A percentile compares a stretch with the other conserved stretches of the same genome.
Conservation (phyloP, 768 basidiomycete genomes). For the Dictyophora rubrovolvata region DNA sequence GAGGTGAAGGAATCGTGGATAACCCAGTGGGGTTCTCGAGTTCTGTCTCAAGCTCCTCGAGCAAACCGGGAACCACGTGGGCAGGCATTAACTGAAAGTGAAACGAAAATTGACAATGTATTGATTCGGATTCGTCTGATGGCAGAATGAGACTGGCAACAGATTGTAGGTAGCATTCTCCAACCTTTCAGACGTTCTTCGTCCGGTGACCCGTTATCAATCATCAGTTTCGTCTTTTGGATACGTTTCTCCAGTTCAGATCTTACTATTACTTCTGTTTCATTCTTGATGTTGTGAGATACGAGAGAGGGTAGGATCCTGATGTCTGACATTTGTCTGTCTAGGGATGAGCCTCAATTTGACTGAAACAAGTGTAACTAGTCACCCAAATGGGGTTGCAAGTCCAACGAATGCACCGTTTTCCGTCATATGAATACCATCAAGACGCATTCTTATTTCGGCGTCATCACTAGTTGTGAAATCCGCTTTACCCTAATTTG, state of each 20-base stretch:
- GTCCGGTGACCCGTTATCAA: conserved; percentile 55
- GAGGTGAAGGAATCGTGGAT: conserved; percentile 46
- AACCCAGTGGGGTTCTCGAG: conserved; percentile 65
- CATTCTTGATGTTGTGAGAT: conserved; percentile 43
- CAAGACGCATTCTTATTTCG: conserved; percentile 61
- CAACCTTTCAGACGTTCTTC: conserved; percentile 18
- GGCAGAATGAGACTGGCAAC: background rate
- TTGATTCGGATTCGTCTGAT: conserved; percentile 38
- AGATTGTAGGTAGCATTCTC: background rate
- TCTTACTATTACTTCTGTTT: conserved; percentile 46
- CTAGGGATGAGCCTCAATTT: conserved; percentile 2
- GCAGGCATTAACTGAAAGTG: conserved; percentile 55
- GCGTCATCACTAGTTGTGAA: conserved; percentile 36
- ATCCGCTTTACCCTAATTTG: conserved; percentile 57
- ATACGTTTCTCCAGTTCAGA: conserved; percentile 53
- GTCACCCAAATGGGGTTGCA: conserved; percentile 53
- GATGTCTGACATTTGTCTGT: conserved; percentile 51
- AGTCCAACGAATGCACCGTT: conserved; percentile 74
- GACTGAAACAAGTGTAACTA: conserved; percentile 1
- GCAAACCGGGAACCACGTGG: conserved; percentile 38
- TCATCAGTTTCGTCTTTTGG: conserved; percentile 46
- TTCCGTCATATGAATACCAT: conserved; percentile 63
- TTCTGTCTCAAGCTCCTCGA: conserved; percentile 67
- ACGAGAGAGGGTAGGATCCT: conserved; percentile 58
- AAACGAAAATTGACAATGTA: conserved; percentile 55